These are phyloP conservation scores for Phytopythium vexans DNA, from an alignment of 352 stramenopile genomes.

Conservation along the genomic window DNA sequence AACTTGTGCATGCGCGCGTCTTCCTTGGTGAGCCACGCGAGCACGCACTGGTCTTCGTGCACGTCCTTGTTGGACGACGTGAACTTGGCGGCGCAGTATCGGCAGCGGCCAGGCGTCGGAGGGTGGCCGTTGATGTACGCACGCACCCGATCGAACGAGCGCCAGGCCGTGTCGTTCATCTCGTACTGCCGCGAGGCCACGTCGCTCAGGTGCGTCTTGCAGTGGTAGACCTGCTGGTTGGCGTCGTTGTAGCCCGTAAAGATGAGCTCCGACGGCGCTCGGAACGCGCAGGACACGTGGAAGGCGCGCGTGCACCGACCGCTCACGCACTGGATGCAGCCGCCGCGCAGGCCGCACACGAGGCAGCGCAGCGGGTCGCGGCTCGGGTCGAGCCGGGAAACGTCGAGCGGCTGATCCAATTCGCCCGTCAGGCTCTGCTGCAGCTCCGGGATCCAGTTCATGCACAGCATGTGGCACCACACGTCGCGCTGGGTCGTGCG, in stretches of 20 bases:
- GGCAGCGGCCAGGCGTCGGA: conserved; percentile 37
- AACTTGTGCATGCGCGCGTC: conserved; percentile 35
- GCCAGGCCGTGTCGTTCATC: conserved; percentile 69
- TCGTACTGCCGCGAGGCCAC: conserved; percentile 55
- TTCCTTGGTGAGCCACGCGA: conserved; percentile 51
- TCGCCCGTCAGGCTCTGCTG: conserved; percentile 55
- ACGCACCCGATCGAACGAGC: conserved; percentile 17
- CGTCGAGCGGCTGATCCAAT: conserved; percentile 63
- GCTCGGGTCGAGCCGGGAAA: conserved; percentile 59
- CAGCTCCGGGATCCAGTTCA: conserved; percentile 88
- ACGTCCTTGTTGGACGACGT: conserved; percentile 25
- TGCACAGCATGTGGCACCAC: conserved; percentile 83
- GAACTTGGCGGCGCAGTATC: conserved; percentile 54
- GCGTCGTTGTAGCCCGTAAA: conserved; percentile 83
- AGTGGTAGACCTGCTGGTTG: conserved; percentile 83
- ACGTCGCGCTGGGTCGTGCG: conserved; percentile 50
- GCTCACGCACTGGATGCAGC: conserved; percentile 87
- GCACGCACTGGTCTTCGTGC: conserved; percentile 64
- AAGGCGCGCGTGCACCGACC: conserved; percentile 80
- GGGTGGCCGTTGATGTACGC: conserved; percentile 26
- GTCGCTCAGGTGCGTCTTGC: conserved; percentile 69
- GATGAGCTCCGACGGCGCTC: conserved; percentile 55
- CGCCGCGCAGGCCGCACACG: conserved; percentile 77
- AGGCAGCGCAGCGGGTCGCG: conserved; percentile 72
- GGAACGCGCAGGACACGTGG: conserved; percentile 81